Evolutionary conservation across 192 early-diverging fungal genomes (phyloP).

Genomic region (Paraglomus occultum): DNA sequence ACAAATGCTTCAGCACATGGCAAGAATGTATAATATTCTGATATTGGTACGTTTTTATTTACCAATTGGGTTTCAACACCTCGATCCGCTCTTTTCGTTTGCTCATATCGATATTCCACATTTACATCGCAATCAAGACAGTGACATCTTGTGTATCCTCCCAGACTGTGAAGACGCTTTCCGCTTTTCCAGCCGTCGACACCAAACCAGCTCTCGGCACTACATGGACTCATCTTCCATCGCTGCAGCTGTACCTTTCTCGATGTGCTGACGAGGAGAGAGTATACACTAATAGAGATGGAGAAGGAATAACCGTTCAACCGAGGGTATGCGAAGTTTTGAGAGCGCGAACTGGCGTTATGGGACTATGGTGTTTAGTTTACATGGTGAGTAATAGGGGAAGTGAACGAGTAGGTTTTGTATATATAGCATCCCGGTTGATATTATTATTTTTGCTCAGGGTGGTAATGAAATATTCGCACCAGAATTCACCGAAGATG

Average conservation of each 20-base stretch:
- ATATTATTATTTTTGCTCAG: no score
- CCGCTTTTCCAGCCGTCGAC: conserved; percentile 20
- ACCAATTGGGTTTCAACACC: no score
- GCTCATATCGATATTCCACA: no score
- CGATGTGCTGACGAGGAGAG: neutral
- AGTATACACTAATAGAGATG: conserved; percentile 12
- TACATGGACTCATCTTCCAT: conserved; percentile 22
- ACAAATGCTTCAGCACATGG: conserved; percentile 20
- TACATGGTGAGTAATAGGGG: conserved; percentile 20
- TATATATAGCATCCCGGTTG: no score
- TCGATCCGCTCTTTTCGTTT: neutral
- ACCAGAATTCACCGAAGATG: no score
- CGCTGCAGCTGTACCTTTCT: conserved; percentile 19
- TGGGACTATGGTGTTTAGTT: conserved; percentile 7
- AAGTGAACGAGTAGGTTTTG: no score
- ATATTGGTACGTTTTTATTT: conserved; percentile 2
- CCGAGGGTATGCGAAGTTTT: conserved; percentile 12
- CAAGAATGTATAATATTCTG: conserved; percentile 4
- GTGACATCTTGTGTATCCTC: no score
- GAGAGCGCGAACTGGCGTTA: neutral
- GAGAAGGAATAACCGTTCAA: neutral
- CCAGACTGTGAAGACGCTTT: conserved; percentile 15
- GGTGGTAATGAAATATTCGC: no score
- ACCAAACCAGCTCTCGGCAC: conserved; percentile 24
- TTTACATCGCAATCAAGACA: no score